A percentile compares a stretch with the other conserved stretches of the same genome.
These are phyloP conservation scores for Terfezia claveryi DNA, from an alignment of 495 filamentous ascomycete genomes.

Conservation along the genomic window DNA sequence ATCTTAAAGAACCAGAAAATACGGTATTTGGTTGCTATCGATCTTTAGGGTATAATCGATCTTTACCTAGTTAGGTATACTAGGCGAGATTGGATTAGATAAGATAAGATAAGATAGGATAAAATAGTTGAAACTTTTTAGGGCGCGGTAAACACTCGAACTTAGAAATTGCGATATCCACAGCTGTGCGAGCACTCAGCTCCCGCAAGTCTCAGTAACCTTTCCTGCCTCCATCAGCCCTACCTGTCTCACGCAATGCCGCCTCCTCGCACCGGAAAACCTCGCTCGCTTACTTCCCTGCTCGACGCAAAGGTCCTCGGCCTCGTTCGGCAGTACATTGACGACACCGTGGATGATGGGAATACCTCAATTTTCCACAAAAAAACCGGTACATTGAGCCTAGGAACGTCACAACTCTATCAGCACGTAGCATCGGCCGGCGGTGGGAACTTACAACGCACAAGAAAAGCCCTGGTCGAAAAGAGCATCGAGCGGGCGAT, in stretches of 20 bases:
- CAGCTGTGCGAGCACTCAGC: no score
- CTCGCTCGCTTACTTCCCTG: constrained; percentile 5
- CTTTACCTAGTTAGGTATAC: no score
- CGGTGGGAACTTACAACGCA: constrained; percentile 10
- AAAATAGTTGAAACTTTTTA: no score
- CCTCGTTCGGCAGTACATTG: constrained; percentile 15
- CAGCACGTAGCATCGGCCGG: constrained; percentile 5
- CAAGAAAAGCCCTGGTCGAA: constrained; percentile 34
- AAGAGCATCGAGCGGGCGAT: constrained; percentile 73
- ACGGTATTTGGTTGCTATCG: no score
- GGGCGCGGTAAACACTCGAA: no score
- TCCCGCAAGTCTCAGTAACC: no score
- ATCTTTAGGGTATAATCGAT: no score
- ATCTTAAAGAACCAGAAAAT: no score
- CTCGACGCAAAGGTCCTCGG: constrained; percentile 14
- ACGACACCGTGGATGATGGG: constrained; percentile 4
- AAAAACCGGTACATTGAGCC: not conserved
- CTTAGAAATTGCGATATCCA: no score
- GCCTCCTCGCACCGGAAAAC: not conserved
- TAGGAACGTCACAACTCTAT: constrained; percentile 12
- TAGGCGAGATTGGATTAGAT: no score
- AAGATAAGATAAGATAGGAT: no score
- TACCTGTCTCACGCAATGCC: not conserved
- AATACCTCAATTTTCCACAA: constrained; percentile 4
- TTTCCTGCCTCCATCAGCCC: no score